phyloP scores from a whole-genome alignment of 495 filamentous ascomycete genomes.

The Penicillium mononematosum region DNA sequence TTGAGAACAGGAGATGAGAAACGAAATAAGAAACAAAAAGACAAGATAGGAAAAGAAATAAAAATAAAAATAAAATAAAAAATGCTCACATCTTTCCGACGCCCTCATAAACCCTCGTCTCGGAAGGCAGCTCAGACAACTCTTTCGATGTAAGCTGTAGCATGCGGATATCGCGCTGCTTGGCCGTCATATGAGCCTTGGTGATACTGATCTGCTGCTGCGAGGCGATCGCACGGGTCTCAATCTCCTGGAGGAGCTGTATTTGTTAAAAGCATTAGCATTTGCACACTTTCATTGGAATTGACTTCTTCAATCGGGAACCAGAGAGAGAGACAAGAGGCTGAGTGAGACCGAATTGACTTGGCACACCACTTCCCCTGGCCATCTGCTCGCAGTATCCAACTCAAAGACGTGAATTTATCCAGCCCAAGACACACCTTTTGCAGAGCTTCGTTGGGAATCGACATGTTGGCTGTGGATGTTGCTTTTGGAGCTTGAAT shows the following conservation, averaged over 20 bases:
- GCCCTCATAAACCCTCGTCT: slow-evolving; percentile 87
- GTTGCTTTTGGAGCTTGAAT: slow-evolving; percentile 8
- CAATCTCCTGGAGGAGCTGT: slow-evolving; percentile 91
- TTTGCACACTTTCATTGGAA: background rate
- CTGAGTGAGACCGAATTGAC: slow-evolving; percentile 4
- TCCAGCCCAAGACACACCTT: slow-evolving; percentile 59
- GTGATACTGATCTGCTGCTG: slow-evolving; percentile 91
- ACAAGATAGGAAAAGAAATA: slow-evolving; percentile 7
- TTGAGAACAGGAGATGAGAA: background rate
- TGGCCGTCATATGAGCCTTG: slow-evolving; percentile 77
- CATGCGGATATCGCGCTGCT: slow-evolving; percentile 86
- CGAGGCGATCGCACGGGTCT: slow-evolving; percentile 78
- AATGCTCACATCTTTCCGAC: slow-evolving; percentile 88
- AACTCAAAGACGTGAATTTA: background rate
- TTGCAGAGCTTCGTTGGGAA: slow-evolving; percentile 91
- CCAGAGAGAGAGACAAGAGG: background rate
- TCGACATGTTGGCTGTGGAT: slow-evolving; percentile 67
- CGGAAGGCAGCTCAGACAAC: slow-evolving; percentile 69
- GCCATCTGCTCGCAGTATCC: background rate
- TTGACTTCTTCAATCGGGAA: background rate
- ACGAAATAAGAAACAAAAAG: background rate
- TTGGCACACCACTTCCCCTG: background rate
- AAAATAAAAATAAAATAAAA: background rate
- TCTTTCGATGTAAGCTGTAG: slow-evolving; percentile 85
- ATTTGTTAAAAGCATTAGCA: slow-evolving; percentile 16